phyloP scores from a whole-genome alignment of 75 land plant species.

The Chamaecyparis obtusa region DNA sequence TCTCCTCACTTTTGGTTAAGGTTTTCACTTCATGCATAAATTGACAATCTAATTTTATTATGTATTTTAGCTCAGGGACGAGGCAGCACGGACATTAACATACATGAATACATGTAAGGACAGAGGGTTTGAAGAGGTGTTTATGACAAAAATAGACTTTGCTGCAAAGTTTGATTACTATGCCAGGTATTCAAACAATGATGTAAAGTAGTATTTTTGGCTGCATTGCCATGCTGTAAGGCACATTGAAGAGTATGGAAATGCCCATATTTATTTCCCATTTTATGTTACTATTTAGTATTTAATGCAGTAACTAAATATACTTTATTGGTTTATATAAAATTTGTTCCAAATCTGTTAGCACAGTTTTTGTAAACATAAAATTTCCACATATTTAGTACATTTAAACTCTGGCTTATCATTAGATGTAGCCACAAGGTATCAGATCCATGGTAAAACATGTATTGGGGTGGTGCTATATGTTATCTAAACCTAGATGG shows the following conservation, averaged over 20 bases:
- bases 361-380: neutral
- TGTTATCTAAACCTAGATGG: neutral
- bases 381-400: neutral
- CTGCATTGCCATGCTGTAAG: neutral
- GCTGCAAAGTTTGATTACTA: conserved; percentile 83
- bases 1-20: neutral
- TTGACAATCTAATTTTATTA: neutral
- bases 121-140: conserved; percentile 76
- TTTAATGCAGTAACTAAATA: neutral
- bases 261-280: neutral
- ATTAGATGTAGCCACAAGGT: neutral
- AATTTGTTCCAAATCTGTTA: neutral
- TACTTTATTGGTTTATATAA: neutral
- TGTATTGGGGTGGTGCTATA: neutral
- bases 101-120: conserved; percentile 53
- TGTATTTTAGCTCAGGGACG: conserved; percentile 60
- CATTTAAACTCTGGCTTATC: neutral
- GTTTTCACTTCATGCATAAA: neutral
- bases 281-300: neutral
- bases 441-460: neutral
- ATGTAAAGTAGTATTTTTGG: neutral
- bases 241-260: neutral
- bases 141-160: conserved; percentile 71
- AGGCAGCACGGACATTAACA: conserved; percentile 49
- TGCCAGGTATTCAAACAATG: conserved; percentile 48